Base-by-base conservation (phyloP, 495 filamentous ascomycete genomes). In the Tricharina praecox region DNA sequence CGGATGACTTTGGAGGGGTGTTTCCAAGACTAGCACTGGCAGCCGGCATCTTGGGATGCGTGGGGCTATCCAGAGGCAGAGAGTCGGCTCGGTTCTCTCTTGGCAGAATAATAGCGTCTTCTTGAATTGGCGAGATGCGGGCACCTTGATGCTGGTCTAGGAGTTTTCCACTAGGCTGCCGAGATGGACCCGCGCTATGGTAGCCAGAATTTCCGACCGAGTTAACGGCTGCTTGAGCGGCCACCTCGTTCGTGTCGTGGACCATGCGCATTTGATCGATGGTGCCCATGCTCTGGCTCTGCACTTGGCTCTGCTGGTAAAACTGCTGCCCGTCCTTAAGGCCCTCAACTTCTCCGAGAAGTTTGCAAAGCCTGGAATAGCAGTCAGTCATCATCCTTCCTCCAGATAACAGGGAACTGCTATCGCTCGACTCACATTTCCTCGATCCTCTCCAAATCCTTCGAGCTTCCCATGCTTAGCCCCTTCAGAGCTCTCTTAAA, bases 401-500 rank as follows among this genome's bases (percentile, higher is more conserved):
- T n/a, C n/a, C n/a, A n/a, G n/a, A n/a, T n/a, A n/a, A n/a, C n/a
- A n/a, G n/a, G n/a, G n/a, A n/a, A n/a, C n/a, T 3, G 26, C 41
- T 30, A 11, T 34, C 21, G 44, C 34, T 45, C 42, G 41, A 48
- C 53, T 51, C 44, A 61, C 86, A 99, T 93, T 23, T 81, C 83
- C 66, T 99, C 92, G 54, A 99, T 93, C 62, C 82, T 85, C 47
- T 76, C 68, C 16, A 99, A 70, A 55, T 99, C 90, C 55, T 82
- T 92, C 11, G 78, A 72, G 35, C 83, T 87, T 64, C 85, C 88
- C 53, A 81, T 71, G 53, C 82, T 81, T 32, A 99, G 67, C 3
- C 88, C 86, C 59, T 87, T 85, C 20, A 99, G 68, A 10, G 92
- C 92, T 50, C 90, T 81, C 55, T 80, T 81, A 64, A 96, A 90